Base-by-base conservation (phyloP, 192 early-diverging fungal genomes). In the Haplosporangium gracile region DNA sequence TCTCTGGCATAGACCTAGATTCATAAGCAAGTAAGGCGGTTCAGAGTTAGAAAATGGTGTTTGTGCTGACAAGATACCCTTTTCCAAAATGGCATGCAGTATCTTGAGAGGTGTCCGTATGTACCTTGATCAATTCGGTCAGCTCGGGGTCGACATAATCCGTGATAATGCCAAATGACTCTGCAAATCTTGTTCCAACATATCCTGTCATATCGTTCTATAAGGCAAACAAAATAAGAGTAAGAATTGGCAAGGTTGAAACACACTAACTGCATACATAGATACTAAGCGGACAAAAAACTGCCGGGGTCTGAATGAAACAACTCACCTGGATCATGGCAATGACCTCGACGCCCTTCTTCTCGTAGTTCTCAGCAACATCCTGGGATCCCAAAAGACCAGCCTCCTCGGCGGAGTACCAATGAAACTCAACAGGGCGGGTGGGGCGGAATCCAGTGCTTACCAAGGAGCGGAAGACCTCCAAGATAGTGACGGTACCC, bases 161-260 rank as follows among this genome's bases (percentile, higher is more conserved):
- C 5, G 92, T 89, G 24, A 96, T 88, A 29, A 99, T 88, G n/a
- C 95, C 98, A 85, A 97, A 90, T n/a, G 92, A 78, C 77, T 93
- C 93, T 36, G 82, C 82, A 38, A 74, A 77, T 70, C 92, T 90
- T 36, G 87, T 65, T 42, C 90, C 80, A 79, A 91, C 78, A 79
- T 94, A 99, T 38, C 97, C 98, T 16, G 97, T 97, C 97, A 98
- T 98, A 82, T 99, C 98, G 38, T 91, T 91, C 86, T 93, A 77
- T 38, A 24, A 53, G 36, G 26, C 2, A 70, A 16, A 43, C 8
- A 79, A 71, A 57, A 45, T 18, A 32, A 49, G 45, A 60, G 42
- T 39, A 40, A 9, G n/a, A 40, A 29, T 42, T 39, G 82, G 32
- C 72, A 49, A 47, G 49, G 32, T 29, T 70, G 20, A 71, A 26